Base-by-base conservation (phyloP, 345 rosid species). In the Aquilaria yunnanensis region DNA sequence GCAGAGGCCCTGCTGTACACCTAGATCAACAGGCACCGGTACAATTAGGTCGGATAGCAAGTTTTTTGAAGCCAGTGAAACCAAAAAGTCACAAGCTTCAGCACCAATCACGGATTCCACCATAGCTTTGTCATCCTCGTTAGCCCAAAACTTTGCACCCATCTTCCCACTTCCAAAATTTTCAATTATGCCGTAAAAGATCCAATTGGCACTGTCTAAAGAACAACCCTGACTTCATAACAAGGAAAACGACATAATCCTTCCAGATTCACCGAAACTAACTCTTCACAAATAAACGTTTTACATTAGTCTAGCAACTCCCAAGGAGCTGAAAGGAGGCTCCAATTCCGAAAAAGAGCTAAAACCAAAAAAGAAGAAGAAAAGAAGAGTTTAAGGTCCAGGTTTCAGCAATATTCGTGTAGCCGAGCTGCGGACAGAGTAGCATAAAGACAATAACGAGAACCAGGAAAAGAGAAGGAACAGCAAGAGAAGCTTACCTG, bases 61-160 rank as follows among this genome's bases (percentile, higher is more conserved):
- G 33, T 73, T 74, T 16, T 72, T 74, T 32, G 86, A 77, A 70
- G 87, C 79, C 6, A 80, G 79, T 7, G 85, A 81, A 48, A 77
- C 77, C 72, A 93, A 75, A 58, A 78, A 86, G 57, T 88, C 80
- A 54, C 92, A 83, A 53, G 92, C 97, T 72, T 85, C 96, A 10
- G 68, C 46, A 51, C 98, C 96, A 66, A 93, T 56, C 50, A 89
- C 68, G 6, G 98, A 87, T 72, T 90, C 98, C 65, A 88, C 83
- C 74, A 80, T 47, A 46, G 83, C 80, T 60, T 77, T 85, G 64
- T 83, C 85, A 62, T 85, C 97, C 50, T 80, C 90, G 51, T 65
- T 80, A 45, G 59, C 78, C 90, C 90, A 88, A 60, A 86, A 80
- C 60, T 83, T 83, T 59, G 74, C 89, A 55, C 72, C 89, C 97